Base-by-base conservation (phyloP, 169 alveolate genomes). In the Blepharisma undulans region DNA sequence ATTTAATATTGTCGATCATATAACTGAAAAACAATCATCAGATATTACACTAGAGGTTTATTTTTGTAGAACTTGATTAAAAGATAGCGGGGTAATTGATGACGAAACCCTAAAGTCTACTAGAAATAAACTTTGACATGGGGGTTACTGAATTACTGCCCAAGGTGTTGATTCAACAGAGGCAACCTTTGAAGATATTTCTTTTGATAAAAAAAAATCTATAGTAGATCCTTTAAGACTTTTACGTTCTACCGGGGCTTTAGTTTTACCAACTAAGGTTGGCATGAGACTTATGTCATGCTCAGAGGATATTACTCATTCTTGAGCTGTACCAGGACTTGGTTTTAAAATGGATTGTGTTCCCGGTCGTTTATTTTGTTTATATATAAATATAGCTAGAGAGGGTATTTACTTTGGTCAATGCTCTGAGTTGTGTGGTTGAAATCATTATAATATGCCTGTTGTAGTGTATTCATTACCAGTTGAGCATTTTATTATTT, bases 381-480 rank as follows among this genome's bases (percentile, higher is more conserved):
- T 81, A 25, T 81, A 27, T 81, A 25, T 32, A 18, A 81, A 81
- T 81, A 81, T 81, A 27, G 78, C 18, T 81, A 16, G 88, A 22
- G 88, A 81, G 16, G 88, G 88, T 12, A 81, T 81, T 22, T 81
- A 81, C 88, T 81, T 16, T 32, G 88, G 88, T 25, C 88, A 81
- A 32, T 81, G 88, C 22, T 81, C 88, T 16, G 88, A 81, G 22
- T 33, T 81, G 22, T 81, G 88, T 81, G 88, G 88, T 22, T 81
- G 88, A 81, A 81, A 81, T 81, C 88, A 81, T 25, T 81, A 81
- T 81, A 81, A 81, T 81, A 81, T 81, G 88, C 88, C 88, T 19
- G 88, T 81, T 27, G 22, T 81, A 16, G 76, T 81, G 19, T 81
- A 81, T 32, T 74, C 88, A 81, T 25, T 81, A 14, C 88, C 88